phyloP scores from a whole-genome alignment of 2,329 filamentous ascomycete genomes.

The Bipolaris oryzae region DNA sequence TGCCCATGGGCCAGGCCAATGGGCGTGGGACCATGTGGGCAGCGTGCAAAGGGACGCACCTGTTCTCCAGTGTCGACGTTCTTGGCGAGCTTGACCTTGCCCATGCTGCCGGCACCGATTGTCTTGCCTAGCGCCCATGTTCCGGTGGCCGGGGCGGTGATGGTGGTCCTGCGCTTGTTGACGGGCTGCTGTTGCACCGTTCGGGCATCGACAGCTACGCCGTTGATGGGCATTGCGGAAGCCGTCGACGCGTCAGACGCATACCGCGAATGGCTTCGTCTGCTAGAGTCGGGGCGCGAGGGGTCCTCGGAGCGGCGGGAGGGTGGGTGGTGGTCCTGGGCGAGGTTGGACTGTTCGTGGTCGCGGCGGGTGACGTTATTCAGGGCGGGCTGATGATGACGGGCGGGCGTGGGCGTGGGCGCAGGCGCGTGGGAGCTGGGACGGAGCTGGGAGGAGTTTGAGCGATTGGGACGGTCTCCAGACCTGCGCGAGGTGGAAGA shows the following conservation, averaged over 20 bases:
- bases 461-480: constrained; percentile 44
- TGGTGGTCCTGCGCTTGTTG: constrained; percentile 70
- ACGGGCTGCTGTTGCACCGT: constrained; percentile 28
- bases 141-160: constrained; percentile 80
- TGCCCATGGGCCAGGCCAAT: background rate
- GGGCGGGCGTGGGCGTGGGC: constrained; percentile 26
- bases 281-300: constrained; percentile 62
- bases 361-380: constrained; percentile 68
- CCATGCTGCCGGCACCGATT: constrained; percentile 97
- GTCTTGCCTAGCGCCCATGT: constrained; percentile 97
- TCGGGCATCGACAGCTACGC: constrained; percentile 42
- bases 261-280: constrained; percentile 55
- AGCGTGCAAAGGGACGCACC: constrained; percentile 57
- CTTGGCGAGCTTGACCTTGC: constrained; percentile 94
- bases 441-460: constrained; percentile 43
- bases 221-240: constrained; percentile 47
- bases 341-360: constrained; percentile 73
- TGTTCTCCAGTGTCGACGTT: constrained; percentile 90
- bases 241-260: constrained; percentile 51
- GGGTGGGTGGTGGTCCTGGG: constrained; percentile 53
- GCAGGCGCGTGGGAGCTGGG: constrained; percentile 32
- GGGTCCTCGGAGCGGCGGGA: constrained; percentile 68
- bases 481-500: constrained; percentile 39
- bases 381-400: constrained; percentile 54
- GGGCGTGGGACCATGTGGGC: background rate